Evolutionary conservation across 768 basidiomycete genomes (phyloP).

Genomic region (Lenzites betulinus): DNA sequence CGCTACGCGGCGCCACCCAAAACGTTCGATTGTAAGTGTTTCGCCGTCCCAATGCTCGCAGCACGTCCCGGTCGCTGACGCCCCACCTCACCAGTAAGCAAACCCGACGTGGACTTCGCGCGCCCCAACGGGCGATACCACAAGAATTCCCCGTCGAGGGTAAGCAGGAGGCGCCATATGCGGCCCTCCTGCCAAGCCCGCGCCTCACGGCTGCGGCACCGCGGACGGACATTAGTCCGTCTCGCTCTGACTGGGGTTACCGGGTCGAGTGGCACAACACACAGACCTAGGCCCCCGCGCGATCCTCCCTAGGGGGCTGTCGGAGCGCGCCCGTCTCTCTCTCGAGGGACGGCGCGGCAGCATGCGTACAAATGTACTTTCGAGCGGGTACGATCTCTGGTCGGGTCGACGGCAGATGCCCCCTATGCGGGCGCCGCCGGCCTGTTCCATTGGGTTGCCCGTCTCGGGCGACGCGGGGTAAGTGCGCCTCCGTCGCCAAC

Average conservation of each 20-base stretch:
- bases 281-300: not conserved
- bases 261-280: not conserved
- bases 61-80: too few species aligned
- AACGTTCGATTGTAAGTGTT: too few species aligned
- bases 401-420: not conserved
- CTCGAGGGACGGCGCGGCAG: not conserved
- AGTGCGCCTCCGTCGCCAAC: too few species aligned
- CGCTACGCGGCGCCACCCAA: too few species aligned
- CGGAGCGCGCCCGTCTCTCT: not conserved
- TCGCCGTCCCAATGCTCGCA: too few species aligned
- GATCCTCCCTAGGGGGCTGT: conserved; percentile 2
- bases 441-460: too few species aligned
- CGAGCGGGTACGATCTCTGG: not conserved
- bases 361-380: not conserved
- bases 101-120: too few species aligned
- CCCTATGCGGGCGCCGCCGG: too few species aligned
- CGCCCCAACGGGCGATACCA: not conserved
- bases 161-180: not conserved
- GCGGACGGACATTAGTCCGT: not conserved
- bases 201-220: not conserved
- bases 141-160: not conserved
- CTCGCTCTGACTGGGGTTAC: not conserved
- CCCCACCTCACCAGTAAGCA: too few species aligned
- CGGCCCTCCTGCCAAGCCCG: not conserved
- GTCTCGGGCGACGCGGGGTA: too few species aligned